Conservation (phyloP, 2,329 filamentous ascomycete species). For the Diaporthe vaccinii region DNA sequence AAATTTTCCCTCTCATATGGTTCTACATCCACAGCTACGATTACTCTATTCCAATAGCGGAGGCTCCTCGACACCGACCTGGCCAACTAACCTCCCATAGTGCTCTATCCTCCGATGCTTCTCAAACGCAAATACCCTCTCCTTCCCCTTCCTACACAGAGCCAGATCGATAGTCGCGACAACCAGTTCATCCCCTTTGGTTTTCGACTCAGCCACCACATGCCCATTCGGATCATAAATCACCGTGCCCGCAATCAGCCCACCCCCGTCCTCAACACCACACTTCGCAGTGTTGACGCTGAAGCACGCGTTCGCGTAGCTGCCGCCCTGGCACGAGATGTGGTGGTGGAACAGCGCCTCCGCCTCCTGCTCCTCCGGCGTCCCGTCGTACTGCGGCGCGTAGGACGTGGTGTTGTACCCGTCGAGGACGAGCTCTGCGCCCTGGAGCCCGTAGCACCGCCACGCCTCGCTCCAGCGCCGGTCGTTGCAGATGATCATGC, state of each 20-base stretch:
- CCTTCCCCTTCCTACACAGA: constrained; percentile 61
- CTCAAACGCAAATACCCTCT: constrained; percentile 61
- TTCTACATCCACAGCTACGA: neutral
- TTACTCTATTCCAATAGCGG: constrained; percentile 42
- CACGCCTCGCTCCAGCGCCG: constrained; percentile 67
- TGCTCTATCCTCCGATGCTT: constrained; percentile 59
- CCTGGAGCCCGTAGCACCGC: constrained; percentile 62
- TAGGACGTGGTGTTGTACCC: constrained; percentile 66
- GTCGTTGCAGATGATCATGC: constrained; percentile 70
- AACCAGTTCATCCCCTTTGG: constrained; percentile 63
- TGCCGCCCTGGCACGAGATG: constrained; percentile 64
- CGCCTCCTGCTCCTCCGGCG: constrained; percentile 57
- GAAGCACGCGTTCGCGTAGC: constrained; percentile 67
- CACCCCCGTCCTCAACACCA: constrained; percentile 59
- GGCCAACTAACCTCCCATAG: constrained; percentile 55
- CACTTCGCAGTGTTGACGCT: constrained; percentile 63
- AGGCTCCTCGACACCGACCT: constrained; percentile 54
- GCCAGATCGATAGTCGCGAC: constrained; percentile 64
- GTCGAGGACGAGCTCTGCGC: constrained; percentile 50
- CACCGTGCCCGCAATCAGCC: constrained; percentile 38
- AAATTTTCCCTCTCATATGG: neutral
- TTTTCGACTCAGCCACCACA: constrained; percentile 63
- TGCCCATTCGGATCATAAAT: constrained; percentile 54
- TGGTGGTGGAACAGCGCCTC: constrained; percentile 66
- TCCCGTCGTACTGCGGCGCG: constrained; percentile 57